A percentile compares a stretch with the other conserved stretches of the same genome.
These are phyloP conservation scores for Exophiala viscosa DNA, from an alignment of 2,329 filamentous ascomycete genomes.

Conservation along the genomic window DNA sequence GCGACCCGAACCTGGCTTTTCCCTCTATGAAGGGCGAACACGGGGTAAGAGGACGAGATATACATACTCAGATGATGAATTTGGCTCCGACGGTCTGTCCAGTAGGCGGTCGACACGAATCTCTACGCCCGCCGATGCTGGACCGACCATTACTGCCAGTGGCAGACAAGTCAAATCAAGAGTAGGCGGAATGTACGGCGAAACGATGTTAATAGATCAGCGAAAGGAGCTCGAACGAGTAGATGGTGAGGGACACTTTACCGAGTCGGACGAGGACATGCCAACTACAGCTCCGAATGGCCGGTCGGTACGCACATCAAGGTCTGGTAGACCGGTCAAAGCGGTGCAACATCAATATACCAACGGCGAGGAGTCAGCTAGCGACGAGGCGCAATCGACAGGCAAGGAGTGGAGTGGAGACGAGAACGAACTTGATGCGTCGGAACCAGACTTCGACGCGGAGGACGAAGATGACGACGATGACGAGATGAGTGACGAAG, in stretches of 20 bases:
- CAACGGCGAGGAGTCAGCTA: constrained; percentile 45
- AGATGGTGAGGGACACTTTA: constrained; percentile 43
- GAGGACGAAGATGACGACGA: constrained; percentile 68
- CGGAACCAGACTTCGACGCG: constrained; percentile 71
- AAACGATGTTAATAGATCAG: constrained; percentile 55
- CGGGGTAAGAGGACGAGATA: constrained; percentile 95
- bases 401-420: constrained; percentile 47
- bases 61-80: constrained; percentile 81
- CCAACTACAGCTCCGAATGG: constrained; percentile 37
- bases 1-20: constrained; percentile 83
- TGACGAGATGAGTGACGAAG: constrained; percentile 39
- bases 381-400: constrained; percentile 60
- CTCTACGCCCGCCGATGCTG: constrained; percentile 67
- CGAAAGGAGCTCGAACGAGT: constrained; percentile 34
- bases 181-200: constrained; percentile 54
- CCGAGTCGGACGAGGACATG: constrained; percentile 46
- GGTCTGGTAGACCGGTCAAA: constrained; percentile 19
- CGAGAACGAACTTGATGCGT: constrained; percentile 42
- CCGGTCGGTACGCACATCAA: constrained; percentile 33
- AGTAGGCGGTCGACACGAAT: constrained; percentile 61
- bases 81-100: constrained; percentile 60
- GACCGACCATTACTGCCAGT: constrained; percentile 71
- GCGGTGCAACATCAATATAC: constrained; percentile 28
- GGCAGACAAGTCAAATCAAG: constrained; percentile 70
- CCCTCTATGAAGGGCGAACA: constrained; percentile 91